Conservation (phyloP, 768 basidiomycete genomes). For the Hydnomerulius pinastri region DNA sequence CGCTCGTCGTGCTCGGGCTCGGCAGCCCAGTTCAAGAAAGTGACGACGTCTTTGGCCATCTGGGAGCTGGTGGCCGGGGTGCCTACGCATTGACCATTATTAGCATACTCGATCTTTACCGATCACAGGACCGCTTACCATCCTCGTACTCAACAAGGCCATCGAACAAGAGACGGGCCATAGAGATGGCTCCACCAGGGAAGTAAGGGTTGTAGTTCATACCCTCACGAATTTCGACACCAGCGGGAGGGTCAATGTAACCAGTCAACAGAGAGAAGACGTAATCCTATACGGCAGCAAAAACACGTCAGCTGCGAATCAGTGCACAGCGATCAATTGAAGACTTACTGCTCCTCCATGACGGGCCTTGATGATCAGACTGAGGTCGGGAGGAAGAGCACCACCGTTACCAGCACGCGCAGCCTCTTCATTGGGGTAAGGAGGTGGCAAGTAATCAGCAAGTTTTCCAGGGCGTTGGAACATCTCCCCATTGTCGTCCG, state of each 20-base stretch:
- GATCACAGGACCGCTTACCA: constrained; percentile 47
- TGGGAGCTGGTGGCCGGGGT: constrained; percentile 97
- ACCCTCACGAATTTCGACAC: constrained; percentile 91
- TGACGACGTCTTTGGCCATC: constrained; percentile 98
- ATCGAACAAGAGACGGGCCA: constrained; percentile 96
- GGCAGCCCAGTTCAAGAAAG: constrained; percentile 95
- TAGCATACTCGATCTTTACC: background rate
- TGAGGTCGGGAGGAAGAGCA: constrained; percentile 95
- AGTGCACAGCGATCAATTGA: background rate
- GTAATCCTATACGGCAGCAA: constrained; percentile 70
- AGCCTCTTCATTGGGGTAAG: constrained; percentile 98
- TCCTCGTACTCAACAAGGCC: constrained; percentile 97
- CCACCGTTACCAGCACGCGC: constrained; percentile 92
- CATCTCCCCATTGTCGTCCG: constrained; percentile 94
- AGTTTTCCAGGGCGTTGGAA: constrained; percentile 98
- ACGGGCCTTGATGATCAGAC: constrained; percentile 96
- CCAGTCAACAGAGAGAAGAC: constrained; percentile 96
- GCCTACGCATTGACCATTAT: constrained; percentile 44
- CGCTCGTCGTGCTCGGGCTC: constrained; percentile 98
- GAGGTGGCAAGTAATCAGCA: constrained; percentile 92
- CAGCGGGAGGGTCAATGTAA: constrained; percentile 94
- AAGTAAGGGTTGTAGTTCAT: constrained; percentile 99
- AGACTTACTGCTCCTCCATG: constrained; percentile 89
- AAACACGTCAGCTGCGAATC: constrained; percentile 4
- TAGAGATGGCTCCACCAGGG: constrained; percentile 97